These are phyloP conservation scores for Penicillium griseofulvum DNA, from an alignment of 2,329 filamentous ascomycete genomes.

Conservation along the genomic window DNA sequence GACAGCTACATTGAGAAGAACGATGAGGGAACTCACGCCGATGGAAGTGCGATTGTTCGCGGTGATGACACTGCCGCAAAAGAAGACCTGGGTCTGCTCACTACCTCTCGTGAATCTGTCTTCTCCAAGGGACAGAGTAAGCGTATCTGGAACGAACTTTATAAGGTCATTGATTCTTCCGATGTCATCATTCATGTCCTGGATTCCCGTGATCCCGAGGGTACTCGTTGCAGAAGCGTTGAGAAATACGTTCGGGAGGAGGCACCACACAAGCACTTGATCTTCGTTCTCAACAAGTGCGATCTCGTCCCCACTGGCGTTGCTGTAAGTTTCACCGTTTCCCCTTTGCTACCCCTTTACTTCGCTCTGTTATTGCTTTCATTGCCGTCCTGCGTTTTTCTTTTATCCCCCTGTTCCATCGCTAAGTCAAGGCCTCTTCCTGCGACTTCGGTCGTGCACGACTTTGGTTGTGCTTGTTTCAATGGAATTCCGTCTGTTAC, in stretches of 20 bases:
- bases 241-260: conserved; percentile 94
- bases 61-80: conserved; percentile 49
- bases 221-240: conserved; percentile 83
- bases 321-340: conserved; percentile 70
- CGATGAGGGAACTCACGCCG: conserved; percentile 74
- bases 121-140: conserved; percentile 95
- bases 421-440: conserved; percentile 90
- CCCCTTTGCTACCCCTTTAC: conserved; percentile 2
- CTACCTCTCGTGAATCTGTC: conserved; percentile 74
- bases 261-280: conserved; percentile 91
- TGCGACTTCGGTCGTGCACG: conserved; percentile 50
- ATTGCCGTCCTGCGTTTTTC: conserved; percentile 20
- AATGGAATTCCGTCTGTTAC: conserved; percentile 94
- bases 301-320: conserved; percentile 90
- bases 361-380: conserved; percentile 2
- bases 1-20: conserved; percentile 76
- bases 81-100: conserved; percentile 36
- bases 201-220: conserved; percentile 83
- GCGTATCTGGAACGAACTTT: conserved; percentile 93
- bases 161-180: conserved; percentile 92
- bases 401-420: conserved; percentile 41
- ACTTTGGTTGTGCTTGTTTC: conserved; percentile 40
- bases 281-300: conserved; percentile 87
- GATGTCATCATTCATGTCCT: conserved; percentile 95
- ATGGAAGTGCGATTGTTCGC: conserved; percentile 62